phyloP scores from a whole-genome alignment of 1,139 yeast genomes.

The Candida sp. region DNA sequence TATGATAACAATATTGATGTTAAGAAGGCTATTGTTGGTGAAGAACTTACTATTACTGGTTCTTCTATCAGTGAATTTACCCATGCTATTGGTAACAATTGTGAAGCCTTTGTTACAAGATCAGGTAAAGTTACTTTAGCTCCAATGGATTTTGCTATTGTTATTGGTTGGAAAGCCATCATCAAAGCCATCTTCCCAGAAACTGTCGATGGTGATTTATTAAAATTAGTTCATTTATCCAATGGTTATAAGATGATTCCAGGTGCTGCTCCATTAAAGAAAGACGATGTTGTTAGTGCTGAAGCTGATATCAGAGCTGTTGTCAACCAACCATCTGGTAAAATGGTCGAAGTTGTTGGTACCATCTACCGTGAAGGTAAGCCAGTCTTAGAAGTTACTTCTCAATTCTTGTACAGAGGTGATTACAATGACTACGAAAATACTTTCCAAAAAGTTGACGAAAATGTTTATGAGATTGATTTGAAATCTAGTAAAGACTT shows the following conservation, averaged over 20 bases:
- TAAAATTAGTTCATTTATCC: slow-evolving; percentile 90
- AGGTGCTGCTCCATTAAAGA: slow-evolving; percentile 85
- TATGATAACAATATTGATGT: slow-evolving; percentile 67
- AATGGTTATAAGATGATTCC: slow-evolving; percentile 94
- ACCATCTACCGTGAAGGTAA: slow-evolving; percentile 71
- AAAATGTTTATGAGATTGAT: slow-evolving; percentile 80
- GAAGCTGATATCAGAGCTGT: slow-evolving; percentile 87
- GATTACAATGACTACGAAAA: slow-evolving; percentile 81
- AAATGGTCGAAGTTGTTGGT: slow-evolving; percentile 94
- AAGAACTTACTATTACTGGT: slow-evolving; percentile 63
- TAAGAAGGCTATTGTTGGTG: slow-evolving; percentile 69
- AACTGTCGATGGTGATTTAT: slow-evolving; percentile 92
- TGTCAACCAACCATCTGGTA: slow-evolving; percentile 88
- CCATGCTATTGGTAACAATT: slow-evolving; percentile 95
- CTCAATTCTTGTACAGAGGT: slow-evolving; percentile 97
- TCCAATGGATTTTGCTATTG: slow-evolving; percentile 99
- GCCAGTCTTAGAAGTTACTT: slow-evolving; percentile 91
- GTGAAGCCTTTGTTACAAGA: slow-evolving; percentile 92
- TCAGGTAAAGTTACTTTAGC: slow-evolving; percentile 84
- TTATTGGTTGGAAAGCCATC: slow-evolving; percentile 97
- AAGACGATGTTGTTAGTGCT: slow-evolving; percentile 82
- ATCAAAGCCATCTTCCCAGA: slow-evolving; percentile 97
- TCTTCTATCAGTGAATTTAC: slow-evolving; percentile 88
- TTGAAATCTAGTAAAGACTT: slow-evolving; percentile 81
- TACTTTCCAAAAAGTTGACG: slow-evolving; percentile 86